phyloP scores from a whole-genome alignment of 2,329 filamentous ascomycete species.

The Cladorrhinum sp. region DNA sequence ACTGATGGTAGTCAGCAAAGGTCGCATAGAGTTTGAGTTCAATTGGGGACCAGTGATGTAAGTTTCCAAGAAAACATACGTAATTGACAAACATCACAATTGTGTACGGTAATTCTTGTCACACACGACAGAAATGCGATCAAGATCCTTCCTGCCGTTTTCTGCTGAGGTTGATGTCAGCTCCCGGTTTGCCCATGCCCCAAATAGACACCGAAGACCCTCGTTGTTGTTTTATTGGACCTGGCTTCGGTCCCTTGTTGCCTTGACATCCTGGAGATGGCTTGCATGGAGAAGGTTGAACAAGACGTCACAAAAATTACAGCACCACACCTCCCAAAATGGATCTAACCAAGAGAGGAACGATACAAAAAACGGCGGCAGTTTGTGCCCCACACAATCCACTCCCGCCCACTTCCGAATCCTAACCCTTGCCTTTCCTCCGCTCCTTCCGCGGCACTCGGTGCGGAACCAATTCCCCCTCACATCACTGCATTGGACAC shows the following conservation, averaged over 20 bases:
- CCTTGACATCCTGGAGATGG: constrained; percentile 1
- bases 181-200: background rate
- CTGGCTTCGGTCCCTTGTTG: background rate
- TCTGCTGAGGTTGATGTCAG: background rate
- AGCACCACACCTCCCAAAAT: background rate
- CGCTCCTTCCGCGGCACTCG: constrained; percentile 10
- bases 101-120: background rate
- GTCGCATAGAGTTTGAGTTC: background rate
- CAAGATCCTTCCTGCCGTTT: background rate
- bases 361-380: constrained; percentile 14
- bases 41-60: background rate
- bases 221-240: background rate
- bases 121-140: no score
- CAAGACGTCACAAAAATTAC: background rate
- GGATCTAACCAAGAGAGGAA: background rate
- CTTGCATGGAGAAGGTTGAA: background rate
- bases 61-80: background rate
- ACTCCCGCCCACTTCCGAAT: background rate
- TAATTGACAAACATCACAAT: background rate
- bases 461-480: constrained; percentile 7
- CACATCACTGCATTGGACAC: background rate
- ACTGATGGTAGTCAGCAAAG: no score
- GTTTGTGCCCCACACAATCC: constrained; percentile 11
- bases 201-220: background rate
- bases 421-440: constrained; percentile 1